Conservation (phyloP, 2,329 filamentous ascomycete genomes). For the Trichoderma afroharzianum region DNA sequence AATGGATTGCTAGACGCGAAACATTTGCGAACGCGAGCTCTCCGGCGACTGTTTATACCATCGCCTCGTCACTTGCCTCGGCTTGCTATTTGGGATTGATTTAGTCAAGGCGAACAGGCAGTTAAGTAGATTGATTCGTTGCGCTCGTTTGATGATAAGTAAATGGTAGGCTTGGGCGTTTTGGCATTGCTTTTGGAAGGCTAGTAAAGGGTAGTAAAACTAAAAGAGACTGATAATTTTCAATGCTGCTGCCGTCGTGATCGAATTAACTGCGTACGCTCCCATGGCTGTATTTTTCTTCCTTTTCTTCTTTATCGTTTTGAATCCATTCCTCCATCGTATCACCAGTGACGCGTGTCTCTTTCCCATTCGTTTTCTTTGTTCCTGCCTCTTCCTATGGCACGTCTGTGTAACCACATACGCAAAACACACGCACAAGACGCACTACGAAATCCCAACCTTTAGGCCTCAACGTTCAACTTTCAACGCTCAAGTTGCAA, state of each 20-base stretch:
- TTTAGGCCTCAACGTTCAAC: neutral
- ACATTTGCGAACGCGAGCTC: neutral
- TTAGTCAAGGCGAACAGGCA: neutral
- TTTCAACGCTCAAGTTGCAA: neutral
- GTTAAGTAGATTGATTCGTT: neutral
- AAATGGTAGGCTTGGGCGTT: neutral
- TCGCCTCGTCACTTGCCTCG: neutral
- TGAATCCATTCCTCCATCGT: neutral
- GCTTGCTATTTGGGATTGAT: neutral
- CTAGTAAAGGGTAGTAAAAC: neutral
- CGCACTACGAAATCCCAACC: neutral
- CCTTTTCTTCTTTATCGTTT: neutral
- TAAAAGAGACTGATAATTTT: too few species aligned
- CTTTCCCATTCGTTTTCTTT: neutral
- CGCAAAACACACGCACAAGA: neutral
- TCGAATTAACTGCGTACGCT: neutral
- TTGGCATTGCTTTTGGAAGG: neutral
- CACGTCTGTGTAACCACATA: neutral
- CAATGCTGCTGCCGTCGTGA: neutral
- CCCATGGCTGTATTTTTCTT: neutral
- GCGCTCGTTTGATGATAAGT: neutral
- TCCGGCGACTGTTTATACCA: slow-evolving; percentile 19
- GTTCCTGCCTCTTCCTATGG: neutral
- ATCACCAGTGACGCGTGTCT: neutral
- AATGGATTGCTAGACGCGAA: neutral